Conservation (phyloP, 2,329 filamentous ascomycete genomes). For the Exophiala oligosperma region DNA sequence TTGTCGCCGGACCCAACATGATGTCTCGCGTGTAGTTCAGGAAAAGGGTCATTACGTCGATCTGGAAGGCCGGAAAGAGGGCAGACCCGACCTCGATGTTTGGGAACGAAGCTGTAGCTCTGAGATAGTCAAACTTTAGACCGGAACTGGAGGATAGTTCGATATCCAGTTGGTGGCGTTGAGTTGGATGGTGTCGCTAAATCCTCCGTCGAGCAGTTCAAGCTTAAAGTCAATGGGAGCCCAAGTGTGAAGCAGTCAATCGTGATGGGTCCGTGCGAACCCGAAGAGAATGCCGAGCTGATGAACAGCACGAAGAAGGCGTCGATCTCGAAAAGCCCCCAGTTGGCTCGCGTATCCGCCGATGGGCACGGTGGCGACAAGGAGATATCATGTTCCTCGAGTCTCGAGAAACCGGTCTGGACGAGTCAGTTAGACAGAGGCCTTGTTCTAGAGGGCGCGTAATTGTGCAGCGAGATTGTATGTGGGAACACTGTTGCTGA, state of each 20-base stretch:
- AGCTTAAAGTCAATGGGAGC: not conserved
- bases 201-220: not conserved
- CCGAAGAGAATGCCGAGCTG: not conserved
- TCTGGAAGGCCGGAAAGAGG: not conserved
- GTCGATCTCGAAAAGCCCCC: too few species aligned
- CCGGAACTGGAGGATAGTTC: not conserved
- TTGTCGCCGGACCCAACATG: too few species aligned
- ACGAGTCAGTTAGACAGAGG: too few species aligned
- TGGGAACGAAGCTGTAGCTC: not conserved
- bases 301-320: too few species aligned
- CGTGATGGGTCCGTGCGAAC: not conserved
- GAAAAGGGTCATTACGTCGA: not conserved
- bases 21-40: too few species aligned
- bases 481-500: not conserved
- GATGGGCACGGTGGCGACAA: not conserved
- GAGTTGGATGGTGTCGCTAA: not conserved
- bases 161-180: not conserved
- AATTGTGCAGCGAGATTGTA: not conserved
- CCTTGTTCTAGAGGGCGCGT: not conserved
- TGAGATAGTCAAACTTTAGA: not conserved
- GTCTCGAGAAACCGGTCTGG: not conserved
- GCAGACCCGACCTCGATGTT: not conserved
- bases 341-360: not conserved
- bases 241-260: not conserved
- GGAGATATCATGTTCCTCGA: not conserved